A percentile compares a stretch with the other conserved stretches of the same genome.
Conservation (phyloP, 768 basidiomycete genomes). For the Neoboletus magnificus region DNA sequence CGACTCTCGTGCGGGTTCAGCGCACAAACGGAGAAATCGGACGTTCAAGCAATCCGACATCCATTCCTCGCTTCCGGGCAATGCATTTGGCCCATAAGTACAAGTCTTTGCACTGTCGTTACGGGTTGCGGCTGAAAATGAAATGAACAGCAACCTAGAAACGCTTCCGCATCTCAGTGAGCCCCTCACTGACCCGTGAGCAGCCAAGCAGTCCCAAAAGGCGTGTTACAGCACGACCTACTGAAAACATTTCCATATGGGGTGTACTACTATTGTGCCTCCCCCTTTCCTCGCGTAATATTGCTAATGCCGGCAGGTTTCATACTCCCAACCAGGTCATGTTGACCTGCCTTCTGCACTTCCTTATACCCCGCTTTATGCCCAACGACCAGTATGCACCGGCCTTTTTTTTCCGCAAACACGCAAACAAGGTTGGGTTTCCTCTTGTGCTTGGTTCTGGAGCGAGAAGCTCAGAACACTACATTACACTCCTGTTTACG, state of each 20-base stretch:
- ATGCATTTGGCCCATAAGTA: background rate
- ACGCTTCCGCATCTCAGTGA: background rate
- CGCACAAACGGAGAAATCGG: background rate
- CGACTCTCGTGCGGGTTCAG: background rate
- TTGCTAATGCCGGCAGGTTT: background rate
- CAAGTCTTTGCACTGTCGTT: background rate
- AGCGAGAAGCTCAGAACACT: background rate
- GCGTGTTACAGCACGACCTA: background rate
- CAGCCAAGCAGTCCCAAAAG: background rate
- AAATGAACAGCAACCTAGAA: background rate
- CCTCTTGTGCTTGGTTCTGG: background rate
- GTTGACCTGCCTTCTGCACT: background rate
- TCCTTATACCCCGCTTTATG: background rate
- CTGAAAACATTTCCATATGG: background rate
- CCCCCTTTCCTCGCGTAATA: background rate
- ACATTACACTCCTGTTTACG: conserved; percentile 2
- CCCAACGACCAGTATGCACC: background rate
- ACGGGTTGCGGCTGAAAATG: background rate
- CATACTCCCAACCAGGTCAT: background rate
- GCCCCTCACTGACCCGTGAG: too few species aligned
- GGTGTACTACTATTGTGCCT: background rate
- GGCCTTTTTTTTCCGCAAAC: background rate
- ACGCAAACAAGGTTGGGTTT: conserved; percentile 15
- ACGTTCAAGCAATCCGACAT: background rate
- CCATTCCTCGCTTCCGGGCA: background rate